Percentiles rank a stretch among this genome's conserved stretches.
Evolutionary conservation across 2,329 filamentous ascomycete genomes (phyloP).

Genomic region (Calonectria pteridis): DNA sequence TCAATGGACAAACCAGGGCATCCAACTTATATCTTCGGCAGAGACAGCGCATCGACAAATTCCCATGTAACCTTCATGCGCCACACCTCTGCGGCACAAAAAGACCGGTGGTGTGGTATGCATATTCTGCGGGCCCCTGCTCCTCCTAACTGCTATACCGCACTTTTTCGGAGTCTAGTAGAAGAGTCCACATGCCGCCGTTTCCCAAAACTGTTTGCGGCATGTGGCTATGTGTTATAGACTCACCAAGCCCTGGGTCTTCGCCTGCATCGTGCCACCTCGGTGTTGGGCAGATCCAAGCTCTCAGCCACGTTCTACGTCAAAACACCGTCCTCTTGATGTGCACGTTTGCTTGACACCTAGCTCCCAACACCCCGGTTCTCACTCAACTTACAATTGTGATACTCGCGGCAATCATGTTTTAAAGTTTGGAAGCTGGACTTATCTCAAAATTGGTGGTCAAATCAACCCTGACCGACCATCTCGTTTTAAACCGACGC

Average conservation of each 20-base stretch:
- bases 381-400: not conserved
- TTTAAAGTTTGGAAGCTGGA: not conserved
- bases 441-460: not conserved
- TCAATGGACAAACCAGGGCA: not conserved
- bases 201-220: not conserved
- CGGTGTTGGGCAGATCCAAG: not conserved
- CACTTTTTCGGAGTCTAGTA: not conserved
- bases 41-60: not conserved
- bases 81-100: conserved; percentile 1
- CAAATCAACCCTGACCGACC: not conserved
- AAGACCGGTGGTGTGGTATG: not conserved
- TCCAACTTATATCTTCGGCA: conserved; percentile 16
- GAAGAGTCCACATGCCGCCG: not conserved
- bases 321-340: not conserved
- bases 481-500: not conserved
- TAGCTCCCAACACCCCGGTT: not conserved
- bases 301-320: conserved; percentile 6
- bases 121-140: conserved; percentile 7
- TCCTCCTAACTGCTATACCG: not conserved
- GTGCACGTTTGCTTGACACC: not conserved
- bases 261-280: not conserved
- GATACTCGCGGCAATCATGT: not conserved
- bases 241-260: not conserved
- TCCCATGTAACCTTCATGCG: not conserved
- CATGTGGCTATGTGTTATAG: not conserved